These are phyloP conservation scores for Cladorrhinum samala DNA, from an alignment of 495 filamentous ascomycete species.

Conservation along the genomic window DNA sequence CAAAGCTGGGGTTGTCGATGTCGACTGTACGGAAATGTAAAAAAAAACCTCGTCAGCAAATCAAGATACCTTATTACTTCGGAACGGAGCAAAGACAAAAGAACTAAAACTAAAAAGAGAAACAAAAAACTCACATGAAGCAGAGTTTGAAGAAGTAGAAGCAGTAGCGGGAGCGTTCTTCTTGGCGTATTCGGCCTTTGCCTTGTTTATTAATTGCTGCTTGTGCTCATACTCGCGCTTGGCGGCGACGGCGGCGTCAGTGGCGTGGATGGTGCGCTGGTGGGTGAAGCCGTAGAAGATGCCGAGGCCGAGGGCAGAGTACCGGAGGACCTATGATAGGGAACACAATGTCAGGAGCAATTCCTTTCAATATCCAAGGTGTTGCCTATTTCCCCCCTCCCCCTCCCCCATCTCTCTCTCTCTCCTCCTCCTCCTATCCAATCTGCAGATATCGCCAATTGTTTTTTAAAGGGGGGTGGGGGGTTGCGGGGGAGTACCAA, in stretches of 20 bases:
- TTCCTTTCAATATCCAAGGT: not conserved
- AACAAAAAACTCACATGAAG: conserved; percentile 43
- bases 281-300: conserved; percentile 89
- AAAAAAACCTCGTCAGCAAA: not conserved
- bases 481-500: not conserved
- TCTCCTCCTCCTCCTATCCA: not conserved
- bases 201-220: conserved; percentile 78
- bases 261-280: conserved; percentile 66
- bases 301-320: conserved; percentile 79
- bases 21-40: conserved; percentile 51
- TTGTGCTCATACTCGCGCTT: conserved; percentile 82
- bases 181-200: conserved; percentile 84
- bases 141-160: conserved; percentile 42
- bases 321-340: conserved; percentile 76
- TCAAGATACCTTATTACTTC: not conserved
- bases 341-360: not conserved
- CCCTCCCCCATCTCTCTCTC: not conserved
- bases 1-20: conserved; percentile 82
- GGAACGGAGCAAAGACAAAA: no score
- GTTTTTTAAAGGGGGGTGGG: no score
- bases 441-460: no score
- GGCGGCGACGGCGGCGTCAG: conserved; percentile 57
- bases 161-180: conserved; percentile 60
- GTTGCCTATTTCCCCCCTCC: not conserved
- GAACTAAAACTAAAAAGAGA: no score